These are phyloP conservation scores for Funneliformis mosseae DNA, from an alignment of 192 early-diverging fungal genomes.

Conservation along the genomic window DNA sequence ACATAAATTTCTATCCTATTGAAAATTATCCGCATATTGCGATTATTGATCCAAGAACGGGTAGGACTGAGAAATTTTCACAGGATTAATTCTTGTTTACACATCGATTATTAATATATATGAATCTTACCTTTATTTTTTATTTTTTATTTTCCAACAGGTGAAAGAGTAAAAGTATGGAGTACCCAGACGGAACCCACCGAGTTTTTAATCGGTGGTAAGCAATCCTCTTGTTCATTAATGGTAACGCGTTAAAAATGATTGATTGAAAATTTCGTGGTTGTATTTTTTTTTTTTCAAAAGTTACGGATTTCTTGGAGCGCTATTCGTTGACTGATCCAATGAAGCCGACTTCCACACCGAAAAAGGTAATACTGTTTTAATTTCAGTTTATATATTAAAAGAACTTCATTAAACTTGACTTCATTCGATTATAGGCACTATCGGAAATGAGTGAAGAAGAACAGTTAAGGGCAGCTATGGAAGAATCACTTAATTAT, in stretches of 20 bases:
- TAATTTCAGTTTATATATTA: too few relatives aligned
- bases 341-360: not conserved
- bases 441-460: constrained; percentile 80
- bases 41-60: constrained; percentile 87
- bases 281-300: not conserved
- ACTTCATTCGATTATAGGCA: not conserved
- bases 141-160: constrained; percentile 39
- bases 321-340: constrained; percentile 44
- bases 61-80: constrained; percentile 38
- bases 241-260: not conserved
- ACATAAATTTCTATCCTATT: constrained; percentile 74
- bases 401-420: not conserved
- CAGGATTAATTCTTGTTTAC: not conserved
- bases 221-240: constrained; percentile 1
- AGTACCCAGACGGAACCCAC: constrained; percentile 52
- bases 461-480: constrained; percentile 83
- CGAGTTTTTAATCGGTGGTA: constrained; percentile 77
- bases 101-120: not conserved
- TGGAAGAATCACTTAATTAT: constrained; percentile 68
- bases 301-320: constrained; percentile 66
- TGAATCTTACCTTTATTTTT: not conserved
- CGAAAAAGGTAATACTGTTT: not conserved
- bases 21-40: constrained; percentile 79
- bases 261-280: not conserved
- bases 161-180: constrained; percentile 81